A percentile compares a stretch with the other conserved stretches of the same genome.
These are phyloP conservation scores for Stemphylium vesicarium DNA, from an alignment of 2,329 filamentous ascomycete species.

Conservation along the genomic window DNA sequence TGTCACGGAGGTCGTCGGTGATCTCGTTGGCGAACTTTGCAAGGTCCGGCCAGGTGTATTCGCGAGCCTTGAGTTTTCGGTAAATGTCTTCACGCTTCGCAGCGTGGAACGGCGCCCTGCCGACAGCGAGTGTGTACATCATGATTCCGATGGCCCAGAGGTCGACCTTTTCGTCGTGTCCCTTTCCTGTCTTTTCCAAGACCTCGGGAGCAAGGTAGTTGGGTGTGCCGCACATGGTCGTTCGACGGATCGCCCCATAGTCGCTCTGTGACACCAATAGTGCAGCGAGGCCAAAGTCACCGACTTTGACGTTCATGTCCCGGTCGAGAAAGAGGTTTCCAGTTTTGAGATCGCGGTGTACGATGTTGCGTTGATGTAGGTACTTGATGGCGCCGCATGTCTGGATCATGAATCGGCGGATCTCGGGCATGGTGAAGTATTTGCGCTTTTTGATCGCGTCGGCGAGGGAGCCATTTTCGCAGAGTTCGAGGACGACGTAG, in stretches of 20 bases:
- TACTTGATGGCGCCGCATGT: conserved; percentile 98
- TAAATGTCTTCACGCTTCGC: conserved; percentile 87
- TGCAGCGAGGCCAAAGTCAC: conserved; percentile 94
- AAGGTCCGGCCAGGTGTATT: conserved; percentile 79
- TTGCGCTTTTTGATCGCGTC: conserved; percentile 95
- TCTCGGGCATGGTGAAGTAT: conserved; percentile 90
- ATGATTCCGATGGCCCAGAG: conserved; percentile 99
- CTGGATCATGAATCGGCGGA: conserved; percentile 91
- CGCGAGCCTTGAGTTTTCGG: conserved; percentile 68
- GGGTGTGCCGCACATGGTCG: conserved; percentile 93
- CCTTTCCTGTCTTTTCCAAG: conserved; percentile 88
- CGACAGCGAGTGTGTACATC: conserved; percentile 96
- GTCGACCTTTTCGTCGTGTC: conserved; percentile 97
- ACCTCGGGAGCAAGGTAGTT: conserved; percentile 99
- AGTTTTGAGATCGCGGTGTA: conserved; percentile 96
- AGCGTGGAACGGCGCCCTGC: conserved; percentile 95
- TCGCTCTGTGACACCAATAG: conserved; percentile 90
- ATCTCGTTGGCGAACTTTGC: conserved; percentile 72
- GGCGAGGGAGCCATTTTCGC: conserved; percentile 94
- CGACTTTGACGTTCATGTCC: conserved; percentile 97
- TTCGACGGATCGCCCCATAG: conserved; percentile 78
- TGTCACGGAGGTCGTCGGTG: conserved; percentile 75
- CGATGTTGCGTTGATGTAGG: conserved; percentile 93
- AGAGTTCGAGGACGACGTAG: conserved; percentile 92
- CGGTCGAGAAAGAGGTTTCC: conserved; percentile 95